These are phyloP conservation scores for Lathyrus aphaca DNA, from an alignment of 306 rosid genomes.

Conservation along the genomic window DNA sequence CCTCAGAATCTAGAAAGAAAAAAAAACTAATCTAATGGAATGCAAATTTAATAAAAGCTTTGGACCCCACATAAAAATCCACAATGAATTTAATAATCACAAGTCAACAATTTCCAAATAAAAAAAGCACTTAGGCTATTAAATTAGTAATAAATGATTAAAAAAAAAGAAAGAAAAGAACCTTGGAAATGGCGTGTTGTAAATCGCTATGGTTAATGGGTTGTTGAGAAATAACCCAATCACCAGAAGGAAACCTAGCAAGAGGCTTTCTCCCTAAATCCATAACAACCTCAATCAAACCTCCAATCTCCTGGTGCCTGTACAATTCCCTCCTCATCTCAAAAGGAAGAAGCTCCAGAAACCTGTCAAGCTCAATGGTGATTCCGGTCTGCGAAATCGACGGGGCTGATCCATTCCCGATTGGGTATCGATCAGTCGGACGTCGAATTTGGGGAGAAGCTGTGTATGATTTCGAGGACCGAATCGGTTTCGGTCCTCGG, in stretches of 20 bases:
- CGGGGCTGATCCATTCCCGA: constrained; percentile 51
- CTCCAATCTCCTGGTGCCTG: constrained; percentile 64
- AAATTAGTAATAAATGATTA: not conserved
- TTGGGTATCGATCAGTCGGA: constrained; percentile 73
- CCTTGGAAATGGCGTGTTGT: constrained; percentile 85
- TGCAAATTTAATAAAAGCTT: constrained; percentile 2
- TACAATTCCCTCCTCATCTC: constrained; percentile 67
- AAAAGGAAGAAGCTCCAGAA: constrained; percentile 71
- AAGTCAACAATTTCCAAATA: constrained; percentile 14
- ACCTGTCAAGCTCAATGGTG: constrained; percentile 67
- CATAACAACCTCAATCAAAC: constrained; percentile 88
- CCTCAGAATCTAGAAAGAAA: not conserved
- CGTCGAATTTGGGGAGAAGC: constrained; percentile 71
- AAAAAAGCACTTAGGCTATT: not conserved
- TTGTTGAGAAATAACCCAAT: constrained; percentile 78
- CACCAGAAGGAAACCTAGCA: constrained; percentile 92
- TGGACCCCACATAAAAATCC: constrained; percentile 29
- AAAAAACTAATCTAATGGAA: not conserved
- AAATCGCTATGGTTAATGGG: constrained; percentile 68
- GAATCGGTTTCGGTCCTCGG: constrained; percentile 39
- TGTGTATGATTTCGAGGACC: constrained; percentile 40
- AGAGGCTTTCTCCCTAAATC: constrained; percentile 91
- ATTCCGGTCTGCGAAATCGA: constrained; percentile 7
- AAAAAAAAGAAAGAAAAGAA: not conserved
- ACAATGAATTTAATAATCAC: not conserved